Base-by-base conservation (phyloP, 2,329 filamentous ascomycete genomes). In the Aotearoamyces nothofagi region DNA sequence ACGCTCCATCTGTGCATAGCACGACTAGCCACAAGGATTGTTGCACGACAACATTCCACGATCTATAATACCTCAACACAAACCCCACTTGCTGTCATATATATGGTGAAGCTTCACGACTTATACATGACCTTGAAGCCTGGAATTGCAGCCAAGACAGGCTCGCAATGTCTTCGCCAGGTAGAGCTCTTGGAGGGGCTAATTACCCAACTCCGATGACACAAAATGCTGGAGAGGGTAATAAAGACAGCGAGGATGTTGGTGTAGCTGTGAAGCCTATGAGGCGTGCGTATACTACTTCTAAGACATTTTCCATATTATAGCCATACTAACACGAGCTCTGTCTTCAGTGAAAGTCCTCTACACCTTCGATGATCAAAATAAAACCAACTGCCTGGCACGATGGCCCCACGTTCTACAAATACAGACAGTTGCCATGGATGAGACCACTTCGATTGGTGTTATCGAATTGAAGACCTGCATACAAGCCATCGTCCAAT, bases 361-460 rank as follows among this genome's bases (percentile, higher is more conserved):
- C 36, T 98, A 96, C 56, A 93, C 84, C 17, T 94, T 96, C 56
- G 86, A 96, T 52, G 75, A 77, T 48, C 77, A 87, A 41, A 78
- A 73, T 56, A 84, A 84, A 55, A 77, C 83, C 39, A 86, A 87
- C 49, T 94, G 84, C 54, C 66, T 98, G 27, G 86, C 87, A 34
- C 71, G 87, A 45, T 78, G 82, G 61, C 78, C 82, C 11, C 76
- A 87, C 34, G 66, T 78, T 10, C 62, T 93, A 33, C 67, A 78
- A 29, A 72, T 94, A 20, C 82, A 84, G 44, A 82, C 83, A 3
- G 69, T 92, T 9, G 66, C 72, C 14, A 58, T 96, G 36, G 82
- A 94, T 49, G 81, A 92, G 33, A 66, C 63, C 34, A 81, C 65
- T 13, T 68, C 79, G 29, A 86, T 98, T 40, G 90, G 90, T 38